Evolutionary conservation across 179 eudicot genomes (phyloP), one percentile per base, ranked within the genome.

Genomic region (Silene coronaria): DNA sequence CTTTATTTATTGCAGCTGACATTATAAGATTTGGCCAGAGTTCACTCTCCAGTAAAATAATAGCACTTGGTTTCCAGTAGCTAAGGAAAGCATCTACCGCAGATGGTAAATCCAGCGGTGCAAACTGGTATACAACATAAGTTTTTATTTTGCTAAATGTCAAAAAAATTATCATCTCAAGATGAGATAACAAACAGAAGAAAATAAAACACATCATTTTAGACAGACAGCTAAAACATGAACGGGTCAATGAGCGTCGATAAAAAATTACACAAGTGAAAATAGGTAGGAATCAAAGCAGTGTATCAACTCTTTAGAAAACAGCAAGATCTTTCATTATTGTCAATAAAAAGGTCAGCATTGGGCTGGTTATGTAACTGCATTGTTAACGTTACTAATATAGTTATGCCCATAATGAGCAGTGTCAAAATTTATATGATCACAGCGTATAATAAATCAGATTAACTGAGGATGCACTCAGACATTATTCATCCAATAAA

Each of bases 11-110:
- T 76, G 97, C 85, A 34, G 97, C 96, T 82, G 89, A 77, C 88
- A 95, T 88, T 66, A 95, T 70, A 77, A 95, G 87, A 85, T 95
- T 95, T 76, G 99, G 99, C 99, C 99, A 95, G 32, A 95, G 85
- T 88, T 95, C 99, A 85, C 91, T 91, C 82, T 95, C 99, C 81
- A 95, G 74, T 58, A 95, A 85, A 53, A 95, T 71, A 64, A 93
- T 75, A 53, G 90, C 95, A 82, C 81, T 76, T 75, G 99, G 99
- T 79, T 87, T 91, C 99, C 99, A 95, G 72, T 91, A 85, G 73
- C 82, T 82, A 77, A 95, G 90, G 77, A 95, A 95, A 79, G 89
- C 82, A 84, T 91, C 95, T 84, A 95, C 82, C 53, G 83, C 86
- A 77, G 85, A 78, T 72, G 99, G 99, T 65, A 84, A 71, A 75